Evolutionary conservation across 768 basidiomycete genomes (phyloP).

Genomic region (Sutorius australiensis): DNA sequence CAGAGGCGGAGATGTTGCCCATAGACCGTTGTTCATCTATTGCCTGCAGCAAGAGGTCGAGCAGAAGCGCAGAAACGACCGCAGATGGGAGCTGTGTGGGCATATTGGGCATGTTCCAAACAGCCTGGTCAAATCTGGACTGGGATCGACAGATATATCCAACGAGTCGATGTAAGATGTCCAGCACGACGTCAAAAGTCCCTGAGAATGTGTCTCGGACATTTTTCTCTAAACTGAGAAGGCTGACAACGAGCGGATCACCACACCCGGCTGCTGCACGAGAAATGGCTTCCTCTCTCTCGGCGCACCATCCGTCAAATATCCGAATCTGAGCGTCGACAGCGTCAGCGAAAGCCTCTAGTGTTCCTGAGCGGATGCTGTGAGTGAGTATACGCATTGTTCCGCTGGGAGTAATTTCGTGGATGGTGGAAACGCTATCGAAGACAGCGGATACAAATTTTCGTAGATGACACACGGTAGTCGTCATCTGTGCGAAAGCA

Average conservation of each 20-base stretch:
- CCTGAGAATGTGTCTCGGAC: slow-evolving; percentile 53
- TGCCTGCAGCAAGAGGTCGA: slow-evolving; percentile 58
- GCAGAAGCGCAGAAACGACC: slow-evolving; percentile 49
- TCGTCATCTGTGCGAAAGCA: slow-evolving; percentile 56
- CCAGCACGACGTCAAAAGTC: slow-evolving; percentile 56
- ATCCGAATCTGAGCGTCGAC: slow-evolving; percentile 53
- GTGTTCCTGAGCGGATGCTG: slow-evolving; percentile 44
- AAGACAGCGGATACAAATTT: slow-evolving; percentile 54
- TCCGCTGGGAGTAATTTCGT: slow-evolving; percentile 22
- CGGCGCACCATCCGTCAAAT: slow-evolving; percentile 70
- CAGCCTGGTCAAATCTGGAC: slow-evolving; percentile 27
- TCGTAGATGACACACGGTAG: slow-evolving; percentile 59
- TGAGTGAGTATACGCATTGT: slow-evolving; percentile 23
- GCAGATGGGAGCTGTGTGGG: slow-evolving; percentile 46
- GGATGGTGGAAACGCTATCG: slow-evolving; percentile 22
- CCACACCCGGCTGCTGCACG: slow-evolving; percentile 50
- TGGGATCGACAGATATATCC: slow-evolving; percentile 28
- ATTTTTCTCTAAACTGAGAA: slow-evolving; percentile 61
- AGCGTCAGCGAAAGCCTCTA: slow-evolving; percentile 83
- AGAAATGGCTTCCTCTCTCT: slow-evolving; percentile 62
- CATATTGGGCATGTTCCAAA: slow-evolving; percentile 41
- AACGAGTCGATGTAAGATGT: slow-evolving; percentile 40
- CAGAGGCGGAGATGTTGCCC: slow-evolving; percentile 51
- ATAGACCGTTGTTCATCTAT: slow-evolving; percentile 58
- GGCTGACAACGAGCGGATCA: slow-evolving; percentile 48